Evolutionary conservation across 83 land plant genomes (phyloP).

Genomic region (Isoetes engelmannii): DNA sequence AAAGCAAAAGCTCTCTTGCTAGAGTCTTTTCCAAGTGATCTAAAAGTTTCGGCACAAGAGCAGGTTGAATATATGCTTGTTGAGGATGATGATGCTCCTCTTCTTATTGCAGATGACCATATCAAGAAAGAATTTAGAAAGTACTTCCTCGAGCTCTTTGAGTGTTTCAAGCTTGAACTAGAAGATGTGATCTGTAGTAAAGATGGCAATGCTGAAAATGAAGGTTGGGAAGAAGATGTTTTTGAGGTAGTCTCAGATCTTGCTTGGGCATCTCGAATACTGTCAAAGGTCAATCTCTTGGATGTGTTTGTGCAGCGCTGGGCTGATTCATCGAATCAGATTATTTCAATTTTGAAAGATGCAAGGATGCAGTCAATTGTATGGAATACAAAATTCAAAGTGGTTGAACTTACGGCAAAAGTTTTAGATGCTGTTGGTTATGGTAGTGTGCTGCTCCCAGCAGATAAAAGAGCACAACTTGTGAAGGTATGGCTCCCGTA

Average conservation of each 20-base stretch:
- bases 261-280: constrained; percentile 58
- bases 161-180: constrained; percentile 31
- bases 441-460: constrained; percentile 57
- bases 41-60: constrained; percentile 64
- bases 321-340: constrained; percentile 41
- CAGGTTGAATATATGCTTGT: constrained; percentile 85
- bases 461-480: constrained; percentile 40
- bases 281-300: constrained; percentile 49
- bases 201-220: constrained; percentile 11
- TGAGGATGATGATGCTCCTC: constrained; percentile 86
- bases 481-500: constrained; percentile 76
- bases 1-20: constrained; percentile 11
- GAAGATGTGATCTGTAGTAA: constrained; percentile 11
- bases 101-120: constrained; percentile 46
- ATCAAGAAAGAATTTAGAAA: constrained; percentile 45
- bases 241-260: constrained; percentile 42
- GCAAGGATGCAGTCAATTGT: constrained; percentile 20
- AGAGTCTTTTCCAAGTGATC: constrained; percentile 31
- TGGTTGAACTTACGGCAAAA: constrained; percentile 53
- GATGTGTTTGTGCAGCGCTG: constrained; percentile 51
- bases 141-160: constrained; percentile 38
- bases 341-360: constrained; percentile 27
- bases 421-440: constrained; percentile 73
- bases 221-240: constrained; percentile 19
- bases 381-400: constrained; percentile 42